phyloP scores from a whole-genome alignment of 345 rosid species.

The Gossypium turneri region DNA sequence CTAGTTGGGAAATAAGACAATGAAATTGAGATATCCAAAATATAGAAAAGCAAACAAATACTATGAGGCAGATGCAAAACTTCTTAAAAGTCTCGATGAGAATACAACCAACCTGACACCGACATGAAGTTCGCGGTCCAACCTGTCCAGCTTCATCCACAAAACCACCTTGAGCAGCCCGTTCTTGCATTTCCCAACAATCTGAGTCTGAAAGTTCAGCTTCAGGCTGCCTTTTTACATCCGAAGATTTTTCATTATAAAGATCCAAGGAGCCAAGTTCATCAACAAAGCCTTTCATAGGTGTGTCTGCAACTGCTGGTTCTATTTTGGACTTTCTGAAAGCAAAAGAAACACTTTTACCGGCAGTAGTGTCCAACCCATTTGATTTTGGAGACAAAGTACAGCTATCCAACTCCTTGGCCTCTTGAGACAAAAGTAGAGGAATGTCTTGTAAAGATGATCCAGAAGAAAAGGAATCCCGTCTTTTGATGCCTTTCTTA shows the following conservation, averaged over 20 bases:
- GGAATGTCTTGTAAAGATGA: constrained; percentile 90
- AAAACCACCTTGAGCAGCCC: constrained; percentile 56
- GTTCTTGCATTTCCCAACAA: constrained; percentile 95
- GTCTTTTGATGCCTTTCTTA: constrained; percentile 44
- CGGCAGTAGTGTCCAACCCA: constrained; percentile 30
- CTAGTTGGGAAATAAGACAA: neutral
- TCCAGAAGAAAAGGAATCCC: constrained; percentile 70
- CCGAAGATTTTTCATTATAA: constrained; percentile 29
- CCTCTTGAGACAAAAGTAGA: constrained; percentile 82
- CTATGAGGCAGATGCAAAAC: neutral
- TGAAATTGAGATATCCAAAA: neutral
- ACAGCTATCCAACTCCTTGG: constrained; percentile 48
- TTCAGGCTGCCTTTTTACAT: constrained; percentile 30
- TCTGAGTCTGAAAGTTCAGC: constrained; percentile 45
- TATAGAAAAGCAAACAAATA: neutral
- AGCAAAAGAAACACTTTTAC: constrained; percentile 50
- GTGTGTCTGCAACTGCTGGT: constrained; percentile 49
- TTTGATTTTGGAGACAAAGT: constrained; percentile 38
- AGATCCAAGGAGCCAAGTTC: constrained; percentile 40
- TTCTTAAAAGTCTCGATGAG: neutral
- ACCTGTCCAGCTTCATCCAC: constrained; percentile 73
- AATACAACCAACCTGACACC: constrained; percentile 75
- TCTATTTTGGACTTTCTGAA: constrained; percentile 59
- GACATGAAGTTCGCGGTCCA: constrained; percentile 87
- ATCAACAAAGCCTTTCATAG: constrained; percentile 90